Base-by-base conservation (phyloP, 1,284 basidiomycete species). In the Marasmius sp. region DNA sequence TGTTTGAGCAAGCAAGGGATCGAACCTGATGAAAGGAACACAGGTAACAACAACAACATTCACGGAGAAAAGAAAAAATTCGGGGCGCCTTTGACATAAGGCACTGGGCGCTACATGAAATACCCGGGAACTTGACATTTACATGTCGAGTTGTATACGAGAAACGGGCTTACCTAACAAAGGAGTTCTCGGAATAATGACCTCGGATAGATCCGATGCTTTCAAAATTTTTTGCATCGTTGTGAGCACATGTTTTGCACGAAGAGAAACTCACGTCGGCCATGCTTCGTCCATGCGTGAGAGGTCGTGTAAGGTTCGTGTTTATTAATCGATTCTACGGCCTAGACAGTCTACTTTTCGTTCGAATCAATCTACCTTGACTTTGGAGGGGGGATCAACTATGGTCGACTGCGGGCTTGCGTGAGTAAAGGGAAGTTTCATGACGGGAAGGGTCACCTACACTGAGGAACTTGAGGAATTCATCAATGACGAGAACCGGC, bases 401-500 rank as follows among this genome's bases (percentile, higher is more conserved):
- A 79, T 76, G 41, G 76, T 79, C 50, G 77, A 72, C 81, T 84
- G 62, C 38, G 50, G 52, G 58, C n/a, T 38, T 51, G 9, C 5
- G 11, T 49, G 18, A 41, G 34, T 63, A 47, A 64, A 20, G 45
- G 2, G 16, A 47, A 47, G n/a, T 14, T 16, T 16, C n/a, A 18
- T 18, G 14, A 20, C n/a, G 59, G 45, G 36, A 61, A 20, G 49
- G 27, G 54, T 55, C 18, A 37, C 82, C 79, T 75, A 93, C 91
- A 67, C 92, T 86, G 65, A 94, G 75, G 68, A 91, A 91, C 75
- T 98, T 98, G 72, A 98, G 82, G 36, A 92, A 74, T 76, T 99
- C 97, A 74, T 99, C 97, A 60, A 98, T 91, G 57, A 92, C 59
- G 55, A 99, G 74, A 53, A 99, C 95, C 5, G 97, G 97, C 10